Percentiles rank a stretch among this genome's conserved stretches.
phyloP scores from a whole-genome alignment of 2,329 filamentous ascomycete species.

The Biscogniauxia sp. region DNA sequence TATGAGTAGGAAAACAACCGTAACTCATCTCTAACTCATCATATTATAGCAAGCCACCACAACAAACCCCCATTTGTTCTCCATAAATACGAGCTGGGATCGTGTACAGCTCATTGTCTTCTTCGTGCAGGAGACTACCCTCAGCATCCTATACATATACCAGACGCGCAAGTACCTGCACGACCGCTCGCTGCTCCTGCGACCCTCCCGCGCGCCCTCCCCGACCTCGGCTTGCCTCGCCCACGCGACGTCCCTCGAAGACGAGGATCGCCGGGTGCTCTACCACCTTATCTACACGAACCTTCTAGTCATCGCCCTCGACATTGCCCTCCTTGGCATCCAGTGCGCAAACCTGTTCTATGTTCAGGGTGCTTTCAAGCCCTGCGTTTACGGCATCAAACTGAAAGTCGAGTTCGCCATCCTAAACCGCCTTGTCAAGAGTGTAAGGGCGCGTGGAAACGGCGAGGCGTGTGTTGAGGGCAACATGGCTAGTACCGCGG shows the following conservation, averaged over 20 bases:
- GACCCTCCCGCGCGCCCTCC: not conserved
- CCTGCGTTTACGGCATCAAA: conserved; percentile 35
- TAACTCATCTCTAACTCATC: conserved; percentile 2
- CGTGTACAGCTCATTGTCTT: conserved; percentile 32
- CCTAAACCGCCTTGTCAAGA: conserved; percentile 33
- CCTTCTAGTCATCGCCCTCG: conserved; percentile 38
- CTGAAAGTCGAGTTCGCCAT: conserved; percentile 36
- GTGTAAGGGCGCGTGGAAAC: conserved; percentile 6
- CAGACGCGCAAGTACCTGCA: conserved; percentile 25
- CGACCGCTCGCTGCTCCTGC: conserved; percentile 12
- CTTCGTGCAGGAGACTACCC: conserved; percentile 31
- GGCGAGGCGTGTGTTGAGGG: not conserved
- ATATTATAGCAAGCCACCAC: conserved; percentile 23
- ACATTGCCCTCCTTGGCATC: conserved; percentile 36
- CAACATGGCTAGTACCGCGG: too few species aligned
- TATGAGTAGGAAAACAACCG: not conserved
- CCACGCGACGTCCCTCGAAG: conserved; percentile 5
- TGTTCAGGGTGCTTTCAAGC: conserved; percentile 34
- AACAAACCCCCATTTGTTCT: conserved; percentile 21
- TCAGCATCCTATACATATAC: conserved; percentile 32
- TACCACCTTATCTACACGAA: conserved; percentile 37
- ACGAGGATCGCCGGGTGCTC: conserved; percentile 20
- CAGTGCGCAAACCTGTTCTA: conserved; percentile 37
- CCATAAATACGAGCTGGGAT: conserved; percentile 29
- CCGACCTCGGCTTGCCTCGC: not conserved